Base-by-base conservation (phyloP, 495 filamentous ascomycete genomes). In the Xylaria longipes region DNA sequence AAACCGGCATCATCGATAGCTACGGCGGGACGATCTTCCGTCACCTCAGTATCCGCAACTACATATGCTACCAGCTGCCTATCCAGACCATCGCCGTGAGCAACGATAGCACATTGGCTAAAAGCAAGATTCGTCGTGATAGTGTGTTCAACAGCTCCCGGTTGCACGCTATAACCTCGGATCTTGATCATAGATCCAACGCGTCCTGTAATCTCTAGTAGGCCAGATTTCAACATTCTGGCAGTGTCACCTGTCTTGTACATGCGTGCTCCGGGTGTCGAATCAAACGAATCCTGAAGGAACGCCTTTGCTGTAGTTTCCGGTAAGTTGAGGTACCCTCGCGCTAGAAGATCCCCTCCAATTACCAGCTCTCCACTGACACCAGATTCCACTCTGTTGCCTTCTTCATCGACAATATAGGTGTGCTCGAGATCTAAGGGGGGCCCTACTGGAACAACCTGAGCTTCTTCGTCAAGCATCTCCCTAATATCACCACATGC, bases 201-300 rank as follows among this genome's bases (percentile, higher is more conserved):
- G 29, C 92, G 89, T 31, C 92, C 92, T 8, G 91, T 89, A 75
- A 91, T 93, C 73, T 94, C 91, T 1, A 94, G 78, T 9, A 84
- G 78, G 8, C 91, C 91, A 20, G 89, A 87, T 2, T 86, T 83
- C 4, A 91, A 81, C 72, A 91, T 80, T 29, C 89, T 82, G 12
- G 90, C 92, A 65, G 87, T 84, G 76, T 94, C 92, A 14, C 92
- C 92, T 2, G 92, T 94, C 37, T 88, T 84, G 73, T 94, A 94
- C 76, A 93, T 87, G 29, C 85, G 84, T 41, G 65, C 88, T 73
- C 75, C 82, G 1, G 80, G 76, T 71, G 74, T 73, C 14, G 69
- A 20, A 62, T 75, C 69, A 69, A 84, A 84, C 20, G 80, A 84
- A 73, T 91, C 82, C 0, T 83, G 71, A n/a, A 84, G 79, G 75